Percentiles rank a stretch among this genome's conserved stretches.
These are phyloP conservation scores for Diutina catenulata DNA, from an alignment of 1,139 yeast genomes.

Conservation along the genomic window DNA sequence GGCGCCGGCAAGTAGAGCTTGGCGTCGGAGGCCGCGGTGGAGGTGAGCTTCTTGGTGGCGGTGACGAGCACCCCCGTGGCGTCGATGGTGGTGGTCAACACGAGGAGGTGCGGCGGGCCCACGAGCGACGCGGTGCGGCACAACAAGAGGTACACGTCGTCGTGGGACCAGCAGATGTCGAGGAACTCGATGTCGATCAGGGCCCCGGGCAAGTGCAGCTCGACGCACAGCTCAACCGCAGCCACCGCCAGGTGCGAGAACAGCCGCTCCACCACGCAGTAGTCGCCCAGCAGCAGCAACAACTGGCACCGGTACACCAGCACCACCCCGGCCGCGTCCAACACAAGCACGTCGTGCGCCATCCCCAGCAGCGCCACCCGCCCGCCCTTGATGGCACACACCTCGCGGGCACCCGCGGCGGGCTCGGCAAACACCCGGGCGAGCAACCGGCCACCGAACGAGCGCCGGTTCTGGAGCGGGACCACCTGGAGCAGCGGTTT, in stretches of 20 bases:
- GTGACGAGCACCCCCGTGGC: conserved; percentile 41
- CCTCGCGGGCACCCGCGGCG: conserved; percentile 23
- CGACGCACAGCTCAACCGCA: conserved; percentile 18
- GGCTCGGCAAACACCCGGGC: not conserved
- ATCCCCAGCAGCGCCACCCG: conserved; percentile 39
- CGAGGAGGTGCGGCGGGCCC: conserved; percentile 23
- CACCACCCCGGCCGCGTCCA: conserved; percentile 34
- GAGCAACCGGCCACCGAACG: conserved; percentile 9
- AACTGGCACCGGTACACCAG: conserved; percentile 6
- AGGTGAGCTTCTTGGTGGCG: conserved; percentile 43
- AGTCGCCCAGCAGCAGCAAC: not conserved
- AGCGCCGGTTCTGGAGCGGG: conserved; percentile 20
- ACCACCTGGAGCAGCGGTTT: conserved; percentile 35
- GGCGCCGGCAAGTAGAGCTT: conserved; percentile 49
- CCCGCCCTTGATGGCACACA: conserved; percentile 52
- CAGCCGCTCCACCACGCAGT: conserved; percentile 9
- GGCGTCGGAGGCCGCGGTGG: conserved; percentile 26
- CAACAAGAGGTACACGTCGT: conserved; percentile 37
- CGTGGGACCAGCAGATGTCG: conserved; percentile 25
- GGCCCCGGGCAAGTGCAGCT: conserved; percentile 21
- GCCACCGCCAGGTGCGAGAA: conserved; percentile 23
- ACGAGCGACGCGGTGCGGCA: conserved; percentile 13
- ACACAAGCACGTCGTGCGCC: conserved; percentile 29
- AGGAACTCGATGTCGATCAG: conserved; percentile 27
- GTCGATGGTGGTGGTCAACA: conserved; percentile 47